A percentile compares a stretch with the other conserved stretches of the same genome.
These are phyloP conservation scores for Lasiodiplodia hormozganensis DNA, from an alignment of 2,329 filamentous ascomycete genomes.

Conservation along the genomic window DNA sequence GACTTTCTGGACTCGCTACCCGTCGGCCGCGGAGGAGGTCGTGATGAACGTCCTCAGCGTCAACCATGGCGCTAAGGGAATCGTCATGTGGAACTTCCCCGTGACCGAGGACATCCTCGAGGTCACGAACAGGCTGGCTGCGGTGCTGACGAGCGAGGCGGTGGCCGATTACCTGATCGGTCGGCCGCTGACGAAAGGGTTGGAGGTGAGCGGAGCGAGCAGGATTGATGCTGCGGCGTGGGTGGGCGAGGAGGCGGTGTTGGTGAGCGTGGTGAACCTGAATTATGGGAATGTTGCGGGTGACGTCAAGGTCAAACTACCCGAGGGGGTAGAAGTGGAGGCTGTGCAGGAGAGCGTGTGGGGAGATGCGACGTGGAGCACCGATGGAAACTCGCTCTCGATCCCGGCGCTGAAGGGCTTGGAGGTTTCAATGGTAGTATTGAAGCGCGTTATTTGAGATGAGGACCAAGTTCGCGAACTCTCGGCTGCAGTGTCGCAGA, in stretches of 20 bases:
- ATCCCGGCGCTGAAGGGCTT: background rate
- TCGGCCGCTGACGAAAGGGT: slow-evolving; percentile 34
- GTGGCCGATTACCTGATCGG: slow-evolving; percentile 50
- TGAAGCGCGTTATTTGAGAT: background rate
- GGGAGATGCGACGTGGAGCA: slow-evolving; percentile 1
- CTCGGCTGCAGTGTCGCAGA: too few species aligned
- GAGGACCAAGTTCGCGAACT: too few species aligned
- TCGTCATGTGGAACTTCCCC: slow-evolving; percentile 53
- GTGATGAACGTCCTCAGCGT: slow-evolving; percentile 57
- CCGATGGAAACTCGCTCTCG: background rate
- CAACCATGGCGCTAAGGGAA: slow-evolving; percentile 59
- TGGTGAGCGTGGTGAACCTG: slow-evolving; percentile 50
- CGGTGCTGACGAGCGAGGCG: slow-evolving; percentile 43
- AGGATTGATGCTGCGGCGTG: slow-evolving; percentile 53
- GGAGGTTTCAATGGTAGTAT: slow-evolving; percentile 12
- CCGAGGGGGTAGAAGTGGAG: slow-evolving; percentile 22
- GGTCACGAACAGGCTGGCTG: slow-evolving; percentile 50
- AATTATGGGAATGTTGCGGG: slow-evolving; percentile 36
- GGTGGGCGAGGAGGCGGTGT: slow-evolving; percentile 43
- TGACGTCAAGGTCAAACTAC: slow-evolving; percentile 32
- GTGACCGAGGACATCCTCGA: slow-evolving; percentile 46
- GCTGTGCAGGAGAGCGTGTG: background rate
- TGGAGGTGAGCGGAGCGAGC: slow-evolving; percentile 34
- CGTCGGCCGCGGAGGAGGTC: slow-evolving; percentile 53
- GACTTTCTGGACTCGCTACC: slow-evolving; percentile 56